Evolutionary conservation across 2,329 filamentous ascomycete species (phyloP).

Genomic region (Pestalotiopsis sp.): DNA sequence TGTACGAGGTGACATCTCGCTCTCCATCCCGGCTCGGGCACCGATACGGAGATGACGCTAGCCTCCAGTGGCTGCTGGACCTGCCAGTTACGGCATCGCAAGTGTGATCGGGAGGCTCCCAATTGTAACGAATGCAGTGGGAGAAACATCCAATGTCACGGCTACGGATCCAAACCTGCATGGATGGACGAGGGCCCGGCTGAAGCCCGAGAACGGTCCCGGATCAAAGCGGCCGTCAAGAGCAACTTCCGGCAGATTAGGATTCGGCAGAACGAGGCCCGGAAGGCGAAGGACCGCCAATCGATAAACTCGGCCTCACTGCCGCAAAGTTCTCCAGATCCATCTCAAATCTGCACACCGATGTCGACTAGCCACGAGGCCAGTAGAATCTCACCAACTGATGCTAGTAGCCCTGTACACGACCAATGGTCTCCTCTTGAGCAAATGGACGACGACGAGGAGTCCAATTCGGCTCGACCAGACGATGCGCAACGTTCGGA

Average conservation of each 20-base stretch:
- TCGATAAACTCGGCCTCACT: not conserved
- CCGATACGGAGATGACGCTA: not conserved
- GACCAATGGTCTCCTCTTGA: not conserved
- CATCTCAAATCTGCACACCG: not conserved
- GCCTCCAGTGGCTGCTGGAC: conserved; percentile 54
- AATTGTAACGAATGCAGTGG: conserved; percentile 51
- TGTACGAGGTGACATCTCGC: too few relatives aligned
- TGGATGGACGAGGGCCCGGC: conserved; percentile 58
- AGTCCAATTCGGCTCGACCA: too few relatives aligned
- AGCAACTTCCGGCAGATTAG: not conserved
- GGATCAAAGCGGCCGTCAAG: conserved; percentile 55
- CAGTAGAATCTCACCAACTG: not conserved
- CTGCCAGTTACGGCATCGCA: conserved; percentile 62
- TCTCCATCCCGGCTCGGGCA: not conserved
- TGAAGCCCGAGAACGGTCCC: conserved; percentile 53
- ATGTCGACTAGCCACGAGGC: not conserved
- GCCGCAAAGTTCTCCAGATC: not conserved
- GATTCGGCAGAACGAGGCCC: not conserved
- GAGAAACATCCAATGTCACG: conserved; percentile 61
- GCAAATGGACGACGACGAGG: not conserved
- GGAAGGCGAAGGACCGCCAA: not conserved
- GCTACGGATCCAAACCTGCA: conserved; percentile 51
- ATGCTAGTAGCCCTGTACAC: not conserved
- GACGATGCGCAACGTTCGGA: not conserved
- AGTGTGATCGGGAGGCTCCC: conserved; percentile 58